Evolutionary conservation across 2,329 filamentous ascomycete genomes (phyloP), one percentile per base, ranked within the genome.

Genomic region (Amauroascus niger): DNA sequence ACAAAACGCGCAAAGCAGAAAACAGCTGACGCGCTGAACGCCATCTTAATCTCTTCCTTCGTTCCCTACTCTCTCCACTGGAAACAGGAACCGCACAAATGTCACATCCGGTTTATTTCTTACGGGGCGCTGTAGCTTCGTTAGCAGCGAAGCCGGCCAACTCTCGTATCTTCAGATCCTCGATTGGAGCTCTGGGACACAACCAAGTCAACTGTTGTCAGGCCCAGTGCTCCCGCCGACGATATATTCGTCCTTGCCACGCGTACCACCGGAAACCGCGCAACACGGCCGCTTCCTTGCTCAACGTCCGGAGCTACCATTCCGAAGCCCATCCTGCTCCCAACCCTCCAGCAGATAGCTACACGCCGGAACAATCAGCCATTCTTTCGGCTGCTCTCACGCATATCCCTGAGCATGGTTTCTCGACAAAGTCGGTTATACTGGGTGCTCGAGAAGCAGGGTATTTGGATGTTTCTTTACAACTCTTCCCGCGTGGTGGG

Each of bases 401-500:
- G 28, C 86, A 95, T 67, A 82, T 97, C 8, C 88, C 89, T 16
- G 69, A 78, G 49, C 79, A 88, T 67, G 93, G 93, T 66, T 98
- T 97, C 76, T 87, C 88, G 0, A 73, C 77, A 47, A 76, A 80
- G 18, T 76, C 90, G 0, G 77, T 98, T 8, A 79, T 80, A 41
- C 79, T 86, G 20, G 93, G 91, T 57, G 88, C 88, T 57, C 82
- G 82, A 63, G 88, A 95, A 64, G 82, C 84, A 16, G 89, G 90
- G 43, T 95, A 91, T 67, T 82, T 88, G 50, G 87, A 93, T 65
- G 88, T 91, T 55, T 90, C 87, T 55, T 82, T 87, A 8, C 90
- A 88, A 64, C 74, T 96, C 18, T 82, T 98, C 53, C 83, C 88
- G 0, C 78, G 84, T 40, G 88, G 87, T 39, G 88, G 87, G 6